Base-by-base conservation (phyloP, 768 basidiomycete genomes). In the Mycena venus region DNA sequence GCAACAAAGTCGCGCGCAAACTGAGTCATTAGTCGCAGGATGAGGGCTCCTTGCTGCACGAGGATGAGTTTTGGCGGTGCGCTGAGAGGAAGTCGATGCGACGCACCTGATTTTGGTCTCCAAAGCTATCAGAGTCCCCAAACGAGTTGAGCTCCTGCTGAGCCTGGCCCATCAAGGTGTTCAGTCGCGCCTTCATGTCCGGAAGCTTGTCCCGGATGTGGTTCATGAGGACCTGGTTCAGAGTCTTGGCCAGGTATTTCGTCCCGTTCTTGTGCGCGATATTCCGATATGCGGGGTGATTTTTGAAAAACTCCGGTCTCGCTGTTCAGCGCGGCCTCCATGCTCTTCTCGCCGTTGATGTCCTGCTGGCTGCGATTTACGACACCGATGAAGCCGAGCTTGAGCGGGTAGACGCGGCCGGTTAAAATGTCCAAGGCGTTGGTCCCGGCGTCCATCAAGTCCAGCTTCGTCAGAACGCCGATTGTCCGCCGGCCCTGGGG, bases 371-470 rank as follows among this genome's bases (percentile, higher is more conserved):
- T 97, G 68, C 98, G 93, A 81, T 98, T 98, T 70, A 99, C 98
- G 15, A 99, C 94, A 23, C 98, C 98, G 76, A 99, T 97, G 84
- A 99, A 99, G 55, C 98, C 98, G 14, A 99, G 90, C 83, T 99
- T 99, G 75, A 99, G 91, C 36, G 98, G 98, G 84, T 99, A 99
- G 53, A 99, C 95, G 72, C 98, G 94, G 47, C 98, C 98, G 0
- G 96, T 99, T 42, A 99, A 90, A 77, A 99, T 93, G 83, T 99
- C 98, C 40, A 97, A 86, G 25, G 98, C 98, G 82, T 99, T 99
- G 40, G 98, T 99, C 32, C 98, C 98, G 8, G 97, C 97, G 79
- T 99, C 98, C 98, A 99, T 99, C 56, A 99, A 90, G 85, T 99
- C 98, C 38, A 99, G 91, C 84, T 99, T 99, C 17, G 98, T 98